Evolutionary conservation across 352 stramenopile genomes (phyloP), one percentile per base, ranked within the genome.

Genomic region (Globisporangium carolinianum): DNA sequence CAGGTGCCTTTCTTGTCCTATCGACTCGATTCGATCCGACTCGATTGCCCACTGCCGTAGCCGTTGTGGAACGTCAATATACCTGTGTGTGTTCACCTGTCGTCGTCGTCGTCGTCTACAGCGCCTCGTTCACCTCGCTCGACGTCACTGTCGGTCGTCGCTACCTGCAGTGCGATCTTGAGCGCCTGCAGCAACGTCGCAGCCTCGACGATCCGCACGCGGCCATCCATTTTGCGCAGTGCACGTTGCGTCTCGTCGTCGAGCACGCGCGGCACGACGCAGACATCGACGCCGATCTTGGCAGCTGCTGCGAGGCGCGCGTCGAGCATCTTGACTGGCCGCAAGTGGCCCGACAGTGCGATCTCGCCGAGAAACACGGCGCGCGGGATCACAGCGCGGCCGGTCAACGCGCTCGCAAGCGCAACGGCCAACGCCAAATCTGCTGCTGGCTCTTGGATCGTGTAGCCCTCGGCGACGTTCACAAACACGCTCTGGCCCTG

Each of bases 391-490:
- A 94, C 82, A 6, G 82, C 73, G 6, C 77, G 78, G 7, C 69
- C 67, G 2, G 82, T 71, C 48, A 91, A 69, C 14, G 84, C 72
- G 57, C 83, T 93, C 8, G 83, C 81, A 35, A 95, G 66, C 7
- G 82, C 79, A 11, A 92, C 82, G 0, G 83, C 83, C 6, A 95
- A 61, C 35, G 82, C 86, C 45, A 94, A 60, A 41, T 95, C 84
- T 0, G 86, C 86, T 0, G 82, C 79, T 8, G 84, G 86, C 53
- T 94, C 86, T 37, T 91, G 76, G 61, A 95, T 87, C 43, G 71
- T 81, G 57, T 91, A 94, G 9, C 85, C 85, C 55, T 94, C 80
- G 6, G 85, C 83, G 48, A 94, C 74, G 59, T 94, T 94, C 47
- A 94, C 83, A 69, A 94, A 95, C 32, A 93, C 81, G 63, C 73